A percentile compares a stretch with the other conserved stretches of the same genome.
These are phyloP conservation scores for Paradendryphiella salina DNA, from an alignment of 2,329 filamentous ascomycete genomes.

Conservation along the genomic window DNA sequence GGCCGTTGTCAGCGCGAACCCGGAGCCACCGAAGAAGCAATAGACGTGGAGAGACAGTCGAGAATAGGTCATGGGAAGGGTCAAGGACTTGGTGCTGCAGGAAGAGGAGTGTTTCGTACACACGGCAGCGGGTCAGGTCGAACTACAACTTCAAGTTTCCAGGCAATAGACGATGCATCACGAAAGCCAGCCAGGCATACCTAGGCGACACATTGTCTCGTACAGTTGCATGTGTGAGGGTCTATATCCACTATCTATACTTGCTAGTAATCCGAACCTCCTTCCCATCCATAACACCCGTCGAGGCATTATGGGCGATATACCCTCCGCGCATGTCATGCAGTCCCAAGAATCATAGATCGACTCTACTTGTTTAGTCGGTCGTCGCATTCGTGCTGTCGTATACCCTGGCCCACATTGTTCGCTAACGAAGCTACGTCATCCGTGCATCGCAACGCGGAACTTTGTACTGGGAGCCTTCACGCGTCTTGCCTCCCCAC, in stretches of 20 bases:
- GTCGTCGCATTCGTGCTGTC: not conserved
- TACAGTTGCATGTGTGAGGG: no score
- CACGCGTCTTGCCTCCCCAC: constrained; percentile 8
- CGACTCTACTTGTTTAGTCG: no score
- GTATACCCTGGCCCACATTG: constrained; percentile 4
- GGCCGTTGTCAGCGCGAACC: constrained; percentile 83
- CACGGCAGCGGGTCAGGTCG: constrained; percentile 7
- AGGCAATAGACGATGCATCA: constrained; percentile 16
- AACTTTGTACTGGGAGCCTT: constrained; percentile 12
- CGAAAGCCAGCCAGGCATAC: not conserved
- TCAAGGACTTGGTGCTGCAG: not conserved
- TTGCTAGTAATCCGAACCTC: not conserved
- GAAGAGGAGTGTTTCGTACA: constrained; percentile 9
- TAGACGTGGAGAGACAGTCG: not conserved
- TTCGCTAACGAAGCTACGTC: constrained; percentile 27
- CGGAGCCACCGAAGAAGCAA: constrained; percentile 60
- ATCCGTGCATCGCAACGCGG: constrained; percentile 19
- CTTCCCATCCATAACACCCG: not conserved
- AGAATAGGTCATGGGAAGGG: not conserved
- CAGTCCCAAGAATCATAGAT: not conserved
- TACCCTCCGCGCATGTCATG: not conserved
- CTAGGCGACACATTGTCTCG: not conserved
- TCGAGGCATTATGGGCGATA: not conserved
- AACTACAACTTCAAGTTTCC: constrained; percentile 10
- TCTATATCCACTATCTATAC: not conserved